phyloP scores from a whole-genome alignment of 179 eudicot genomes.

The Beta macrorhiza region DNA sequence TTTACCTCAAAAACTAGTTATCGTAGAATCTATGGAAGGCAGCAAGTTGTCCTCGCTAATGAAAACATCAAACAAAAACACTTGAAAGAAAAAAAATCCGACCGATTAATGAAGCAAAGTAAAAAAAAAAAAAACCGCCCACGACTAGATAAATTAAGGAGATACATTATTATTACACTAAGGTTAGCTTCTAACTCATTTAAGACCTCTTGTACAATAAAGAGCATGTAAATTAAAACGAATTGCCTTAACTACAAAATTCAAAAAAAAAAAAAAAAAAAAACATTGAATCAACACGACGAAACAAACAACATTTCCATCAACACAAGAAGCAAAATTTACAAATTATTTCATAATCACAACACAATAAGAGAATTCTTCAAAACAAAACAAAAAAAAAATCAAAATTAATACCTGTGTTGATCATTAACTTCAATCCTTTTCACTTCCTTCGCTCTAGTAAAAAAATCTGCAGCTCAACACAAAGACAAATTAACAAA shows the following conservation, averaged over 20 bases:
- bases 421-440: slow-evolving; percentile 57
- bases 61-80: background rate
- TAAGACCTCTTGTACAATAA: background rate
- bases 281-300: background rate
- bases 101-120: too few species aligned
- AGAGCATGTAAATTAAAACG: background rate
- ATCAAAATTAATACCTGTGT: slow-evolving; percentile 41
- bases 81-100: background rate
- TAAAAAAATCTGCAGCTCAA: slow-evolving; percentile 54
- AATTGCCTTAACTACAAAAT: background rate
- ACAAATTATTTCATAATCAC: background rate
- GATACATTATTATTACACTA: background rate
- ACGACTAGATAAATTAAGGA: background rate
- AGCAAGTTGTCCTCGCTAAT: background rate
- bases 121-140: background rate
- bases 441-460: slow-evolving; percentile 65
- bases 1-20: background rate
- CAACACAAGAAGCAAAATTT: background rate
- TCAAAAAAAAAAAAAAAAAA: background rate
- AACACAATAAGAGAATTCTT: background rate
- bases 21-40: background rate
- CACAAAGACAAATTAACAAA: background rate
- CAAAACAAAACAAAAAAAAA: background rate
- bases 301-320: background rate
- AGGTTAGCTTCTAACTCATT: background rate